A percentile compares a stretch with the other conserved stretches of the same genome.
These are phyloP conservation scores for Coemansia erecta DNA, from an alignment of 192 early-diverging fungal genomes.

Conservation along the genomic window DNA sequence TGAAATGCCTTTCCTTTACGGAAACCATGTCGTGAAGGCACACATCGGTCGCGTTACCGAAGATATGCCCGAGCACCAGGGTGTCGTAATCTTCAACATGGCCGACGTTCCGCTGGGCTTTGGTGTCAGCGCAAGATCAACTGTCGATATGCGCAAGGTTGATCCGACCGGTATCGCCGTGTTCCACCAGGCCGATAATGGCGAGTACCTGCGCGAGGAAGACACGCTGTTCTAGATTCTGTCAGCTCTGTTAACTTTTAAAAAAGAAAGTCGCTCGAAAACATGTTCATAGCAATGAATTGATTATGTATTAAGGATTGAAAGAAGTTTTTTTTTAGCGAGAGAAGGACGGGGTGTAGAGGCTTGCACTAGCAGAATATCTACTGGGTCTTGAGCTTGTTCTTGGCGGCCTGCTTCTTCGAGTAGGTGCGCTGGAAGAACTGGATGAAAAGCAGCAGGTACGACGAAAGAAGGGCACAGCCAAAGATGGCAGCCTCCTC, in stretches of 20 bases:
- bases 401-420: constrained; percentile 52
- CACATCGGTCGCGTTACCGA: constrained; percentile 97
- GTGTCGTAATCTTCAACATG: constrained; percentile 94
- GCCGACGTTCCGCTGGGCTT: constrained; percentile 93
- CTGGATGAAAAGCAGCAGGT: constrained; percentile 87
- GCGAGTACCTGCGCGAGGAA: constrained; percentile 89
- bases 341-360: no score
- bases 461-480: constrained; percentile 72
- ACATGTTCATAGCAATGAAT: neutral
- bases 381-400: constrained; percentile 49
- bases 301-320: neutral
- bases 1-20: constrained; percentile 98
- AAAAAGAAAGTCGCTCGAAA: neutral
- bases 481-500: constrained; percentile 81
- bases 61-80: constrained; percentile 97
- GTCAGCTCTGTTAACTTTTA: neutral
- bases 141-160: constrained; percentile 85
- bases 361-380: neutral
- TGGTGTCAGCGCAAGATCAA: constrained; percentile 93
- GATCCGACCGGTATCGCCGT: constrained; percentile 93
- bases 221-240: constrained; percentile 65
- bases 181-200: constrained; percentile 97
- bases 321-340: neutral
- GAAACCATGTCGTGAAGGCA: constrained; percentile 96
- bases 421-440: constrained; percentile 85